phyloP scores from a whole-genome alignment of 768 basidiomycete genomes.

The Rhodotorula sphaerocarpa region DNA sequence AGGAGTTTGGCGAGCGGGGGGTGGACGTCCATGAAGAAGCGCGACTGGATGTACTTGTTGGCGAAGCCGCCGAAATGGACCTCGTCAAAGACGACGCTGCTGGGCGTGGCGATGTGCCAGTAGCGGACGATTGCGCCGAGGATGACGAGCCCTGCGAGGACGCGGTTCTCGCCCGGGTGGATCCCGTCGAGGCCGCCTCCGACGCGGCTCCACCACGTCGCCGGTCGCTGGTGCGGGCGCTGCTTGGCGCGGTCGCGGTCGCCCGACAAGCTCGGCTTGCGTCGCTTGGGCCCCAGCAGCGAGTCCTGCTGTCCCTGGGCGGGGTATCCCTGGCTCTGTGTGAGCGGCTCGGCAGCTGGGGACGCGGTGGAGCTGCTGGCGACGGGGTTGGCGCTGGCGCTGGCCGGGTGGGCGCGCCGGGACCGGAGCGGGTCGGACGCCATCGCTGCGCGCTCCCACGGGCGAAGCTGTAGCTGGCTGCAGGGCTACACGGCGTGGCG shows the following conservation, averaged over 20 bases:
- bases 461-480: no score
- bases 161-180: constrained; percentile 60
- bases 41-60: constrained; percentile 37
- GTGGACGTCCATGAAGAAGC: constrained; percentile 63
- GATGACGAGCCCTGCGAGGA: constrained; percentile 58
- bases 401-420: no score
- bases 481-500: no score
- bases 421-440: no score
- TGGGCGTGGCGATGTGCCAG: constrained; percentile 73
- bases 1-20: constrained; percentile 92
- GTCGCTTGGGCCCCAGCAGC: background rate
- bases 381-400: background rate
- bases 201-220: constrained; percentile 6
- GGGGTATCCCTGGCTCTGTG: no score
- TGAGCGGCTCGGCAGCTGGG: no score
- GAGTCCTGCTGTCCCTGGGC: background rate
- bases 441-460: no score
- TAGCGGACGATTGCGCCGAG: constrained; percentile 73
- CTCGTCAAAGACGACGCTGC: constrained; percentile 95
- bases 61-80: constrained; percentile 78
- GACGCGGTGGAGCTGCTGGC: background rate
- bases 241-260: background rate
- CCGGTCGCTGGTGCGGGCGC: background rate
- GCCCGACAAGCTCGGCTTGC: background rate
- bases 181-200: constrained; percentile 26